Evolutionary conservation across 139 green algal genomes (phyloP), one percentile per base, ranked within the genome.

Genomic region (Coelastrella sp.): DNA sequence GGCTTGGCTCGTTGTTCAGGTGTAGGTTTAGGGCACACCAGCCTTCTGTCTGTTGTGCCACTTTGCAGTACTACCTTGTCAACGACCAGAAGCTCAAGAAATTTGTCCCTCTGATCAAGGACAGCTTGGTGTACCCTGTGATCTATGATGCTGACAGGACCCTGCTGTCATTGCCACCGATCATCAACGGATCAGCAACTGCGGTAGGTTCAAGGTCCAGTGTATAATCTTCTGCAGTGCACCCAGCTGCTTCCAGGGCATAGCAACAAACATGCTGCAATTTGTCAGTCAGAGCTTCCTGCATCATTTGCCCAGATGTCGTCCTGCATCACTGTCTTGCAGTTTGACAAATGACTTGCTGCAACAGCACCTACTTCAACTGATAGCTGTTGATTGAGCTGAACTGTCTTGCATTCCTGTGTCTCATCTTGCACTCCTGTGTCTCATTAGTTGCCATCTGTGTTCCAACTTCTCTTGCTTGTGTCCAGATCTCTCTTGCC

Each of bases 151-250:
- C 93, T 50, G 90, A 94, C 62, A 89, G 97, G 19, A 96, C 91
- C 15, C 94, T 99, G 83, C 93, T 99, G 71, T 99, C 96, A 21
- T 91, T 98, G 75, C 96, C 96, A 17, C 98, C 98, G 79, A 98
- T 99, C 91, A 99, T 99, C 95, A 99, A 99, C 89, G 95, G 98
- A 21, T 89, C 94, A 7, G 92, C 97, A 85, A 97, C 93, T 23
- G 96, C 95, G 85, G 92, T 94, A 51, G 69, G 90, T 73, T 0
- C n/a, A n/a, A n/a, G n/a, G n/a, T n/a, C n/a, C n/a, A n/a, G n/a
- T n/a, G n/a, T n/a, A n/a, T n/a, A n/a, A n/a, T n/a, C n/a, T n/a
- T n/a, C n/a, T n/a, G n/a, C n/a, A n/a, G n/a, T n/a, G n/a, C n/a
- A n/a, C n/a, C n/a, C n/a, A n/a, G n/a, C n/a, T n/a, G n/a, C n/a